Evolutionary conservation across 2,329 filamentous ascomycete genomes (phyloP).

Genomic region (Helotiales sp.): DNA sequence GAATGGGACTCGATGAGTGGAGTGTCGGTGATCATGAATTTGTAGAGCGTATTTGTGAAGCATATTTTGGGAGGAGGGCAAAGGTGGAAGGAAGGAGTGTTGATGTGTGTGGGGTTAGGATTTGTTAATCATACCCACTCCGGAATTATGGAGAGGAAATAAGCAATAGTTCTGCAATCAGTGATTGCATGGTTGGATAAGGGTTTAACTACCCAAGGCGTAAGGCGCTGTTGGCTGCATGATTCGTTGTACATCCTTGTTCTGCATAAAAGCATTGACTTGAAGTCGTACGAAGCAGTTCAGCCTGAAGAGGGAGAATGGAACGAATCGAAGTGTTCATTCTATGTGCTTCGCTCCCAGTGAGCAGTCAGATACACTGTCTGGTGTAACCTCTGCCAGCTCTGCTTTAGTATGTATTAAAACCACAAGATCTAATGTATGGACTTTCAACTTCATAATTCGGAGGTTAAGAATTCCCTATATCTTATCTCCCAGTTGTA

Average conservation of each 20-base stretch:
- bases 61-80: conserved; percentile 67
- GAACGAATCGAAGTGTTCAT: background rate
- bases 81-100: conserved; percentile 68
- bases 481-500: too few species aligned
- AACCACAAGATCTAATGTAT: too few species aligned
- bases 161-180: too few species aligned
- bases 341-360: background rate
- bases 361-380: too few species aligned
- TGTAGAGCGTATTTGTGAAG: conserved; percentile 57
- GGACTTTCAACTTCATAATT: too few species aligned
- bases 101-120: conserved; percentile 71
- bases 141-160: background rate
- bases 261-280: background rate
- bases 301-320: background rate
- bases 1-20: conserved; percentile 79
- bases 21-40: conserved; percentile 70
- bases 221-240: too few species aligned
- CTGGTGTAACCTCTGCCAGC: too few species aligned
- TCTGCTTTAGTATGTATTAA: too few species aligned
- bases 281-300: background rate
- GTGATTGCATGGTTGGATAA: too few species aligned
- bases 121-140: conserved; percentile 51
- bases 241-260: too few species aligned
- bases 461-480: too few species aligned
- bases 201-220: too few species aligned